These are phyloP conservation scores for Coprinopsis sp. DNA, from an alignment of 768 basidiomycete species.

Conservation along the genomic window DNA sequence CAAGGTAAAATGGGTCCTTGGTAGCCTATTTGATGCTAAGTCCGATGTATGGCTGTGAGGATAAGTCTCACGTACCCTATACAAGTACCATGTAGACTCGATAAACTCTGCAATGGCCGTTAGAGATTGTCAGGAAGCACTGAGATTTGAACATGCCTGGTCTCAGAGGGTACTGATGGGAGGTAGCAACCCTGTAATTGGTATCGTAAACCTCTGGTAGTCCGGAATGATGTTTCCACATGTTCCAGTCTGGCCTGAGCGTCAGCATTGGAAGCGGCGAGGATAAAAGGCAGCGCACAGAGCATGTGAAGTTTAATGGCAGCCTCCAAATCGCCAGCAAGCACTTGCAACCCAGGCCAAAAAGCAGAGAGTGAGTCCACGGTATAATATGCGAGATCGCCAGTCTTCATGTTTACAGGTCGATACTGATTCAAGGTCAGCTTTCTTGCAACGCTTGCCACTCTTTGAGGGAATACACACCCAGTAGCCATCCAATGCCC, in stretches of 20 bases:
- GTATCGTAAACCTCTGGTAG: conserved; percentile 93
- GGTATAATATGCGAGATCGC: conserved; percentile 69
- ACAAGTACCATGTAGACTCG: conserved; percentile 95
- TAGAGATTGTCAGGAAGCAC: not conserved
- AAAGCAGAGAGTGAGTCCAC: conserved; percentile 96
- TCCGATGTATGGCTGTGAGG: not conserved
- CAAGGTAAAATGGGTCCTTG: conserved; percentile 85
- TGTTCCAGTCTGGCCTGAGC: conserved; percentile 68
- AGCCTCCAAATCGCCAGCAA: conserved; percentile 80
- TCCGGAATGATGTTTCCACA: conserved; percentile 85
- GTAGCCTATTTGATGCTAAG: conserved; percentile 62
- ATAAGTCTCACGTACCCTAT: conserved; percentile 53
- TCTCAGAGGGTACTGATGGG: conserved; percentile 74
- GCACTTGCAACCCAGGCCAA: conserved; percentile 93
- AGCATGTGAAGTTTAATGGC: conserved; percentile 90
- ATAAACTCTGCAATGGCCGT: conserved; percentile 64
- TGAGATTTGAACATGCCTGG: conserved; percentile 44
- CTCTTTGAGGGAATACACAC: conserved; percentile 36
- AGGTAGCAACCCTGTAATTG: conserved; percentile 63
- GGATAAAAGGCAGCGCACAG: conserved; percentile 43
- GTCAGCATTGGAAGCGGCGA: not conserved
- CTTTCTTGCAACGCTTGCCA: not conserved
- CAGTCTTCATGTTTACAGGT: conserved; percentile 73
- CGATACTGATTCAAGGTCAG: conserved; percentile 56
- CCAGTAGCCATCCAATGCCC: conserved; percentile 84